Evolutionary conservation across 441 rosid genomes (phyloP).

Genomic region (Erysimum cheiri): DNA sequence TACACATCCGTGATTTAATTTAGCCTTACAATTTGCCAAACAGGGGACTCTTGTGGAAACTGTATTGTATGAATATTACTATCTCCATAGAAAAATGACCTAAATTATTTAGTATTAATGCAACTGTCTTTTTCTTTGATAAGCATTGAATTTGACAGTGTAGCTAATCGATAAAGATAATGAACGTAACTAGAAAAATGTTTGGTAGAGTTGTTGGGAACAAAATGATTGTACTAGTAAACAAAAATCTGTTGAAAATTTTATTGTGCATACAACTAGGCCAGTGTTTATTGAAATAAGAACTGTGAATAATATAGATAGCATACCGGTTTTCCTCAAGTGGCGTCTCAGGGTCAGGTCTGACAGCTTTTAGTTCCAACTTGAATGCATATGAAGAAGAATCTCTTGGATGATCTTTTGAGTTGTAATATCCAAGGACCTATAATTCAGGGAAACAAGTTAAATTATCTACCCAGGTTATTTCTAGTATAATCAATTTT

Average conservation of each 20-base stretch:
- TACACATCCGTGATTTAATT: neutral
- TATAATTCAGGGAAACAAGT: constrained; percentile 44
- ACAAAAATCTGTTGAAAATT: constrained; percentile 2
- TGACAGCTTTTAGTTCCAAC: constrained; percentile 86
- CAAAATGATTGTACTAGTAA: neutral
- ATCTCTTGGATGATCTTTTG: constrained; percentile 93
- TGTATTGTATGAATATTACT: neutral
- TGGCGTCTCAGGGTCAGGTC: constrained; percentile 89
- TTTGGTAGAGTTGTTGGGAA: constrained; percentile 7
- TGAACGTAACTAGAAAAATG: constrained; percentile 2
- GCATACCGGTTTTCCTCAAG: constrained; percentile 95
- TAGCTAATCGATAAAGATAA: constrained; percentile 19
- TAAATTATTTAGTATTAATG: constrained; percentile 1
- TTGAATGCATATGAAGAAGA: constrained; percentile 85
- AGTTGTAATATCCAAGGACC: constrained; percentile 82
- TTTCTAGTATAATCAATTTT: constrained; percentile 19
- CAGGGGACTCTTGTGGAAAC: neutral
- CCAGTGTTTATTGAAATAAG: constrained; percentile 3
- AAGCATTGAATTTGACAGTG: constrained; percentile 13
- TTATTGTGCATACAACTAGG: constrained; percentile 13
- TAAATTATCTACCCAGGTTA: constrained; percentile 18
- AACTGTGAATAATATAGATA: constrained; percentile 25
- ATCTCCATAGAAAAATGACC: constrained; percentile 11
- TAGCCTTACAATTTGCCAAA: constrained; percentile 13
- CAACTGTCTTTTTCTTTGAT: constrained; percentile 11